These are phyloP conservation scores for Annulohypoxylon stygium DNA, from an alignment of 495 filamentous ascomycete species.

Conservation along the genomic window DNA sequence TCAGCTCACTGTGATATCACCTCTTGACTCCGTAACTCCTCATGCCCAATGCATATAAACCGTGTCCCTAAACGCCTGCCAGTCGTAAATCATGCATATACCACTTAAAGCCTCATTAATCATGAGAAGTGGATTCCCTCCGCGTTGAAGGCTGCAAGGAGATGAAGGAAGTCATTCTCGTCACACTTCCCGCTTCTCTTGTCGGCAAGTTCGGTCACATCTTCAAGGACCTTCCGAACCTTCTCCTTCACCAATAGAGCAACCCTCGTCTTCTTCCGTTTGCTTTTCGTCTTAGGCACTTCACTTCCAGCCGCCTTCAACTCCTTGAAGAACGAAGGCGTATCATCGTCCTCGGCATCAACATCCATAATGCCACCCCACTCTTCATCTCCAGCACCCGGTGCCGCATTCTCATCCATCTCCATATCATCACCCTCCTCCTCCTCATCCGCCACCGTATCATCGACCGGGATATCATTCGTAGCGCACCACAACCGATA, in stretches of 20 bases:
- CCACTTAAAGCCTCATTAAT: conserved; percentile 34
- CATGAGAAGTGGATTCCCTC: conserved; percentile 94
- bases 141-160: conserved; percentile 76
- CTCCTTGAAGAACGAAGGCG: conserved; percentile 84
- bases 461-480: conserved; percentile 82
- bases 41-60: conserved; percentile 30
- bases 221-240: conserved; percentile 82
- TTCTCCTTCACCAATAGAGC: conserved; percentile 83
- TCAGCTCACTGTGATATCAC: neutral
- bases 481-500: conserved; percentile 91
- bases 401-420: conserved; percentile 59
- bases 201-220: conserved; percentile 80
- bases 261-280: conserved; percentile 80
- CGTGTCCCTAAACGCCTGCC: conserved; percentile 24
- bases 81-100: conserved; percentile 29
- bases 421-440: conserved; percentile 67
- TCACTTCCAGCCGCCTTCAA: conserved; percentile 62
- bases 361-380: conserved; percentile 58
- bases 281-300: conserved; percentile 65
- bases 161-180: conserved; percentile 85
- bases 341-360: conserved; percentile 60
- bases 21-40: conserved; percentile 19
- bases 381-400: conserved; percentile 67
- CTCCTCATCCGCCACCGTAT: conserved; percentile 67
- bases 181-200: conserved; percentile 87